These are phyloP conservation scores for Draba incana DNA, from an alignment of 345 rosid genomes.

Conservation along the genomic window DNA sequence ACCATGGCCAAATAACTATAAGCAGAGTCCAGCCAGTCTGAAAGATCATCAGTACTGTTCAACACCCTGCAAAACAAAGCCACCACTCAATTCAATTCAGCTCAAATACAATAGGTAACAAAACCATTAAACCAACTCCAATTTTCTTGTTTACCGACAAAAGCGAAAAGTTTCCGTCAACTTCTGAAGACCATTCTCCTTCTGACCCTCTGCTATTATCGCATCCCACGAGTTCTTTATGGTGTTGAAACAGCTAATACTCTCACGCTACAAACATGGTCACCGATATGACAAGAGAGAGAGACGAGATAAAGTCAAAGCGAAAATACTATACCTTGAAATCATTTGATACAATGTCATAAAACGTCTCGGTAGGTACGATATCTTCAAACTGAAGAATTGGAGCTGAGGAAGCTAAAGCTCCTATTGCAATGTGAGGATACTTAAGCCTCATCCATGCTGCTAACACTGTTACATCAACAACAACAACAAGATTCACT, in stretches of 20 bases:
- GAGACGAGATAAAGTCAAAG: conserved; percentile 3
- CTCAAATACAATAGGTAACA: conserved; percentile 17
- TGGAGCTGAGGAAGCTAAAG: conserved; percentile 93
- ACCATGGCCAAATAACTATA: conserved; percentile 94
- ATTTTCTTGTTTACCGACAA: conserved; percentile 59
- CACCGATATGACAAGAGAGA: conserved; percentile 1
- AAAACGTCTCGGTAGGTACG: conserved; percentile 82
- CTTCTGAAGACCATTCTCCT: conserved; percentile 69
- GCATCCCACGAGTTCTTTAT: conserved; percentile 82
- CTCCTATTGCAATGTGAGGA: conserved; percentile 88
- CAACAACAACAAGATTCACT: conserved; percentile 29
- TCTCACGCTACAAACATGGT: conserved; percentile 62
- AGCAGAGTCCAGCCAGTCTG: conserved; percentile 82
- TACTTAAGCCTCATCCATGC: conserved; percentile 99
- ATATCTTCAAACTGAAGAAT: conserved; percentile 93
- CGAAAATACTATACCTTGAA: conserved; percentile 53
- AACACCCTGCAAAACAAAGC: conserved; percentile 56
- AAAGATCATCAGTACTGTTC: conserved; percentile 60
- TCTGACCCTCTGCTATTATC: conserved; percentile 57
- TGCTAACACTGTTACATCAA: conserved; percentile 73
- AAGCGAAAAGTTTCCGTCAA: conserved; percentile 67
- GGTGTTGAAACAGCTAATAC: conserved; percentile 77
- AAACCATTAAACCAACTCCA: neutral
- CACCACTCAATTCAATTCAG: conserved; percentile 24
- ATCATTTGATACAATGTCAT: conserved; percentile 80